phyloP scores from a whole-genome alignment of 106 monocot genomes.

The Vanilla planifolia region DNA sequence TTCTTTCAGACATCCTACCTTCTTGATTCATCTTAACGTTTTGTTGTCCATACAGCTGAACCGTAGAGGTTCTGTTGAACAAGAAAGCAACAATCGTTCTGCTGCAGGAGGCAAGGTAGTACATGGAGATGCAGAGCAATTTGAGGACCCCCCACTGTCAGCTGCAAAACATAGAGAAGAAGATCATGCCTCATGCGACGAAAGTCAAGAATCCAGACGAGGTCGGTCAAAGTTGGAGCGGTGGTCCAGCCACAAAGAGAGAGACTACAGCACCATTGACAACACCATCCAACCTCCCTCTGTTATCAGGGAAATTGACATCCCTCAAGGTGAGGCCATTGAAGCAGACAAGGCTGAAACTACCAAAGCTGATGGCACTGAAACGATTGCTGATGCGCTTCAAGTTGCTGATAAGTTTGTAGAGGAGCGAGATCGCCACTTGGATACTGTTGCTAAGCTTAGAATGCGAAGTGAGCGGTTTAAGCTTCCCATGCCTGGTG shows the following conservation, averaged over 20 bases:
- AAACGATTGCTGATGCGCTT: conserved; percentile 29
- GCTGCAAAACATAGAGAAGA: conserved; percentile 25
- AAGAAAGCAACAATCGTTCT: conserved; percentile 12
- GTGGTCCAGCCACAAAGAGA: conserved; percentile 90
- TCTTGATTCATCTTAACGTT: background rate
- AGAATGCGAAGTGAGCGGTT: conserved; percentile 91
- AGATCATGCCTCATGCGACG: conserved; percentile 49
- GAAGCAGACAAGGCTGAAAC: conserved; percentile 23
- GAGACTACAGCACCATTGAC: conserved; percentile 31
- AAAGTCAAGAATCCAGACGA: conserved; percentile 39
- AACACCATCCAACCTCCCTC: conserved; percentile 17
- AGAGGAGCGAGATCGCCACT: conserved; percentile 51
- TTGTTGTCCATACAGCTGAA: conserved; percentile 18
- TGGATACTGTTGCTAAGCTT: conserved; percentile 82
- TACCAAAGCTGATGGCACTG: conserved; percentile 22
- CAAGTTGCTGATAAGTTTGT: conserved; percentile 24
- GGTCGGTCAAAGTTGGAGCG: conserved; percentile 92
- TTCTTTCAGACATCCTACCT: background rate
- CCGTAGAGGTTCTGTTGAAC: conserved; percentile 23
- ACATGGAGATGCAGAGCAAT: conserved; percentile 5
- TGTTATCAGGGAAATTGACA: conserved; percentile 23
- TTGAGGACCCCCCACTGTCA: conserved; percentile 10
- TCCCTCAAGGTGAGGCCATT: conserved; percentile 1
- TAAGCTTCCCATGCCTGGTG: conserved; percentile 83
- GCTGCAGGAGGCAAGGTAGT: conserved; percentile 8